Evolutionary conservation across 75 land plant genomes (phyloP).

Genomic region (Pinus tabuliformis): DNA sequence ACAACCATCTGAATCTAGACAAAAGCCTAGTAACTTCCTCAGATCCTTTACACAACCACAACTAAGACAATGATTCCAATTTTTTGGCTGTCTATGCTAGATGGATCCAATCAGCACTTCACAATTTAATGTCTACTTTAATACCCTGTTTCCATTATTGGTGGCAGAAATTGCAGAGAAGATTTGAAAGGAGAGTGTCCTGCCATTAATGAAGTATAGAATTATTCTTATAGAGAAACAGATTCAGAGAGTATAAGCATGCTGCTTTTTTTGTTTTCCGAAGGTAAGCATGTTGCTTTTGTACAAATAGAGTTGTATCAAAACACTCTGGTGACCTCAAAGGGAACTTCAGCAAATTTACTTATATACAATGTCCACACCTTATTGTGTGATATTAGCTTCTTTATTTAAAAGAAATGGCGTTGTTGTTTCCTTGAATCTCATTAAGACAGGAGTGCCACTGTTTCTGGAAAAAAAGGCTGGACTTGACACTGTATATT

Average conservation of each 20-base stretch:
- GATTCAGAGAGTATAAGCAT: neutral
- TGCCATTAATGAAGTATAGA: neutral
- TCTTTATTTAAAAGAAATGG: too few relatives aligned
- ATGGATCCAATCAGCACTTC: neutral
- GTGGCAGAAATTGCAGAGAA: neutral
- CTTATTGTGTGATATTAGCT: too few relatives aligned
- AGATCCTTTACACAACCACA: constrained; percentile 8
- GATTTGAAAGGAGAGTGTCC: neutral
- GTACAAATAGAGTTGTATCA: neutral
- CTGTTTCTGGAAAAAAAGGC: too few relatives aligned
- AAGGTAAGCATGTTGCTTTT: neutral
- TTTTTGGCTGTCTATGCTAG: neutral
- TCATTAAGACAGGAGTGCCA: too few relatives aligned
- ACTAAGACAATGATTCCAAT: neutral
- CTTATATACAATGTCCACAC: too few relatives aligned
- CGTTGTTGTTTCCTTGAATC: too few relatives aligned
- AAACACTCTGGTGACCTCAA: neutral
- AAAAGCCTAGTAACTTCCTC: neutral
- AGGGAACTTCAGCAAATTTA: too few relatives aligned
- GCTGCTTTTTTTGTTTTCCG: too few relatives aligned
- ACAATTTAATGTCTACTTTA: neutral
- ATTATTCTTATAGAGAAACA: neutral
- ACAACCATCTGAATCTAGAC: neutral
- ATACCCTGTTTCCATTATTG: neutral
- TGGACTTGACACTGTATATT: too few relatives aligned